Evolutionary conservation across 768 basidiomycete species (phyloP).

Genomic region (Hygrocybe coccinea): DNA sequence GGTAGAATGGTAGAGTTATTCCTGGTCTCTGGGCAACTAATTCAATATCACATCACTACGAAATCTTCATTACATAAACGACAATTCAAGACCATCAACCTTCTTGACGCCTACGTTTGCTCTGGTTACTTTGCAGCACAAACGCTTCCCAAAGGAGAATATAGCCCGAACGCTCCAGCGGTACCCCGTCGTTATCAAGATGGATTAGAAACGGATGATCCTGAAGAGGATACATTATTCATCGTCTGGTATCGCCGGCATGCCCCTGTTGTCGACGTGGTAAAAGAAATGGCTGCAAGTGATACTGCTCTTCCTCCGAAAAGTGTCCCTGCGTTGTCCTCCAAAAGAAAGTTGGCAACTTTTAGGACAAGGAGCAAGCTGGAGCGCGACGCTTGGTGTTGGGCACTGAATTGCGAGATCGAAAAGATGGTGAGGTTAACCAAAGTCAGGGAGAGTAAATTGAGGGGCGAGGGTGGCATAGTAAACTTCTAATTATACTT

Average conservation of each 20-base stretch:
- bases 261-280: constrained; percentile 22
- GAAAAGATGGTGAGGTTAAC: constrained; percentile 68
- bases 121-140: constrained; percentile 82
- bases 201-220: constrained; percentile 83
- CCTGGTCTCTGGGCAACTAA: constrained; percentile 68
- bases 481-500: constrained; percentile 31
- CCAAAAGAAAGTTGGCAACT: constrained; percentile 56
- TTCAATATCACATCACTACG: constrained; percentile 64
- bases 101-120: constrained; percentile 74
- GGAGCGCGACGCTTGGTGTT: constrained; percentile 93
- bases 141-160: constrained; percentile 60
- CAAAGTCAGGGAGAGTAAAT: constrained; percentile 55
- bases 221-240: constrained; percentile 84
- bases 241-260: constrained; percentile 66
- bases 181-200: constrained; percentile 80
- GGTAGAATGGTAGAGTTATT: constrained; percentile 65
- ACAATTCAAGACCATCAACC: constrained; percentile 50
- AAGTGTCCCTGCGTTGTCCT: constrained; percentile 47
- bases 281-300: constrained; percentile 24
- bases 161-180: constrained; percentile 45
- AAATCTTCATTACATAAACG: constrained; percentile 54
- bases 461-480: constrained; percentile 63
- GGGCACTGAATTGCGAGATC: constrained; percentile 87
- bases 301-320: constrained; percentile 21
- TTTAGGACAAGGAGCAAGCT: constrained; percentile 76